Percentiles rank a stretch among this genome's conserved stretches.
Conservation (phyloP, 345 rosid species). For the Laguncularia racemosa region DNA sequence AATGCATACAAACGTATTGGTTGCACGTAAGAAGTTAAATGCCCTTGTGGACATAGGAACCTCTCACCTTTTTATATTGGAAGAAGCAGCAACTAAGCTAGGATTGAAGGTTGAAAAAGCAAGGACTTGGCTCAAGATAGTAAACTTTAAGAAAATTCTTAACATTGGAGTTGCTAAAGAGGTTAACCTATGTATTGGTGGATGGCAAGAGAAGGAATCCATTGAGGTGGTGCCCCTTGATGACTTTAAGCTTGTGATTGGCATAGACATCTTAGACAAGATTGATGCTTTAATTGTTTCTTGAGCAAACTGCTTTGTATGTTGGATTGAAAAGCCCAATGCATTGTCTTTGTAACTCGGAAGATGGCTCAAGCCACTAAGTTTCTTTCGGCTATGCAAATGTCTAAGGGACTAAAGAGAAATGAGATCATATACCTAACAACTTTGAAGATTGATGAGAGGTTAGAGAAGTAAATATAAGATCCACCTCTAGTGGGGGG, state of each 20-base stretch:
- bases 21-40: too few relatives aligned
- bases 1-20: neutral
- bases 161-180: neutral
- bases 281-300: neutral
- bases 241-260: neutral
- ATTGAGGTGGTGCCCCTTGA: neutral
- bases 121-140: too few relatives aligned
- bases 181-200: neutral
- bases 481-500: neutral
- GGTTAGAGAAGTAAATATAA: rapidly evolving
- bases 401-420: neutral
- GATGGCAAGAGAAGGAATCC: neutral
- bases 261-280: neutral
- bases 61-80: too few relatives aligned
- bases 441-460: neutral
- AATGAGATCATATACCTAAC: neutral
- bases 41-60: too few relatives aligned
- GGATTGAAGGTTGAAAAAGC: too few relatives aligned
- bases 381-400: neutral
- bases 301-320: neutral
- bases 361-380: neutral
- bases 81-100: too few relatives aligned
- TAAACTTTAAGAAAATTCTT: too few relatives aligned
- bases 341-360: too few relatives aligned
- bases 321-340: neutral